Evolutionary conservation across 2,329 filamentous ascomycete species (phyloP).

Genomic region (Ophiosphaerella korrae): DNA sequence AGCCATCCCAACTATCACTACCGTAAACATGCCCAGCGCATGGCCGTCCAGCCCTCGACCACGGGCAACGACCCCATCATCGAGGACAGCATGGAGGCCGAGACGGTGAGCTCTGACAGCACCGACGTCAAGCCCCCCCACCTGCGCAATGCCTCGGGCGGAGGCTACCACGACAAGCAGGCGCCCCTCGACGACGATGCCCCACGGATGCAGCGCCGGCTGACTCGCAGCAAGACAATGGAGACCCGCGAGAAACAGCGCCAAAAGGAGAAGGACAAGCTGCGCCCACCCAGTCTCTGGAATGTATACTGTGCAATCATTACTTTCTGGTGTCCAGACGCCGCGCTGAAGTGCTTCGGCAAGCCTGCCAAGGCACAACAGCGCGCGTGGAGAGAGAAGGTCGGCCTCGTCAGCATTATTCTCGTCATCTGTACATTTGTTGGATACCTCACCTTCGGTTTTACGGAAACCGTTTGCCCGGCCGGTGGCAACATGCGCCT

Average conservation of each 20-base stretch:
- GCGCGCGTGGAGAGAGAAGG: conserved; percentile 96
- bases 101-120: conserved; percentile 67
- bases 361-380: conserved; percentile 85
- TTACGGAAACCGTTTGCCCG: conserved; percentile 86
- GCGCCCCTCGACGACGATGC: conserved; percentile 37
- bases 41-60: conserved; percentile 86
- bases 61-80: conserved; percentile 89
- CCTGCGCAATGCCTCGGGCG: conserved; percentile 44
- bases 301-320: conserved; percentile 92
- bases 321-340: conserved; percentile 92
- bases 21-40: conserved; percentile 89
- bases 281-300: conserved; percentile 86
- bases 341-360: conserved; percentile 82
- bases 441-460: conserved; percentile 95
- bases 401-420: conserved; percentile 94
- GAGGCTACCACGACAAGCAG: conserved; percentile 47
- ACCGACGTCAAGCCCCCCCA: conserved; percentile 58
- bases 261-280: conserved; percentile 65
- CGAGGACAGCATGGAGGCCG: conserved; percentile 66
- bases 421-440: conserved; percentile 84
- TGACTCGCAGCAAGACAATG: conserved; percentile 66
- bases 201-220: conserved; percentile 59
- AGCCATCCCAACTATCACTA: conserved; percentile 97
- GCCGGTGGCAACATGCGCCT: conserved; percentile 69
- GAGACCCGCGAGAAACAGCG: conserved; percentile 65